Evolutionary conservation across 805 yeast genomes (phyloP).

Genomic region (Candida vaughaniae): DNA sequence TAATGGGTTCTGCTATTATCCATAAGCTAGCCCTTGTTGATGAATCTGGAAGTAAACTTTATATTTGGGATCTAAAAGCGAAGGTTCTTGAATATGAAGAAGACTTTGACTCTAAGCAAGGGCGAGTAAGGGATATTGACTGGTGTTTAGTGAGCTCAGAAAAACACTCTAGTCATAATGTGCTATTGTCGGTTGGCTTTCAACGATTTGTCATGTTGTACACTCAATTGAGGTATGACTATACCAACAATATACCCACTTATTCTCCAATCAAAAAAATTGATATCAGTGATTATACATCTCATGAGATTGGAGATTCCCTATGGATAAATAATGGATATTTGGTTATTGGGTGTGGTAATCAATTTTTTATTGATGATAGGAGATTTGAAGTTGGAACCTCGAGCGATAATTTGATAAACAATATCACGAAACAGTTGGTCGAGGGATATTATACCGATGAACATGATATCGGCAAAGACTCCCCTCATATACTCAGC

Average conservation of each 20-base stretch:
- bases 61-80: slow-evolving; percentile 78
- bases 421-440: slow-evolving; percentile 48
- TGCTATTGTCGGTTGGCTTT: slow-evolving; percentile 81
- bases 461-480: slow-evolving; percentile 1
- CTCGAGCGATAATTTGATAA: slow-evolving; percentile 36
- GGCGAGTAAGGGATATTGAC: slow-evolving; percentile 67
- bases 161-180: slow-evolving; percentile 25
- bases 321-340: slow-evolving; percentile 81
- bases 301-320: slow-evolving; percentile 85
- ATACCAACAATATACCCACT: slow-evolving; percentile 75
- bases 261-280: slow-evolving; percentile 74
- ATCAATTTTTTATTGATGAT: slow-evolving; percentile 83
- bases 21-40: slow-evolving; percentile 76
- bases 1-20: slow-evolving; percentile 69
- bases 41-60: slow-evolving; percentile 46
- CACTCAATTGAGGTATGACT: slow-evolving; percentile 84
- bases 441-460: slow-evolving; percentile 28
- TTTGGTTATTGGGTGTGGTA: slow-evolving; percentile 83
- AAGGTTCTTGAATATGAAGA: slow-evolving; percentile 67
- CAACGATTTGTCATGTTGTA: slow-evolving; percentile 59
- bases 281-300: slow-evolving; percentile 67
- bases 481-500: slow-evolving; percentile 23
- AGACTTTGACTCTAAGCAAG: slow-evolving; percentile 27
- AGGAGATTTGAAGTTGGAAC: slow-evolving; percentile 44
- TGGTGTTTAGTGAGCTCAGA: slow-evolving; percentile 66